phyloP scores from a whole-genome alignment of 352 stramenopile genomes.

The Peronospora tabacina region DNA sequence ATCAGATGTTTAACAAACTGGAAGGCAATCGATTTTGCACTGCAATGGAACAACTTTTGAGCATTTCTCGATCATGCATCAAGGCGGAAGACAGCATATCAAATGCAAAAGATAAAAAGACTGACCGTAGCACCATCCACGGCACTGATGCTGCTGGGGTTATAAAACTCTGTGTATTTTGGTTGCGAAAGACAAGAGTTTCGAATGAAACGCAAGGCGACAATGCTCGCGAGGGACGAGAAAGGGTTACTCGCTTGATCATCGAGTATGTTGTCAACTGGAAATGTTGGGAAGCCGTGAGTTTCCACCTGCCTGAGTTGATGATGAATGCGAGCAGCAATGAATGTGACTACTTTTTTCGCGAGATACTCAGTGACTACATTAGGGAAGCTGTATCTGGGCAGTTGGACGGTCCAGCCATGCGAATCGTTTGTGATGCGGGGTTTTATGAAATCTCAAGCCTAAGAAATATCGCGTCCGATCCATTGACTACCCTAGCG shows the following conservation, averaged over 20 bases:
- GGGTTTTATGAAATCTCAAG: constrained; percentile 74
- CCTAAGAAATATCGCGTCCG: constrained; percentile 35
- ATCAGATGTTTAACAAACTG: constrained; percentile 39
- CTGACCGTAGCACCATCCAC: constrained; percentile 7
- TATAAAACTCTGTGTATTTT: constrained; percentile 74
- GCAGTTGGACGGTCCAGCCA: constrained; percentile 20
- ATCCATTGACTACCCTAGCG: constrained; percentile 29
- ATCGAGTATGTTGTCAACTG: constrained; percentile 51
- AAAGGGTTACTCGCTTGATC: constrained; percentile 39
- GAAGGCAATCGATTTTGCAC: constrained; percentile 25
- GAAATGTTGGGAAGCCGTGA: constrained; percentile 62
- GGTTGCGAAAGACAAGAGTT: constrained; percentile 27
- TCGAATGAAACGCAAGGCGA: background rate
- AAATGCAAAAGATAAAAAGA: background rate
- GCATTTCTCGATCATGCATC: constrained; percentile 7
- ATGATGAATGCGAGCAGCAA: constrained; percentile 32
- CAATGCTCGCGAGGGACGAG: constrained; percentile 4
- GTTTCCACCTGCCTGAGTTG: constrained; percentile 64
- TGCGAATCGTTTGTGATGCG: constrained; percentile 55
- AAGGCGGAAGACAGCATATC: constrained; percentile 16
- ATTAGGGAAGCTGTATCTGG: constrained; percentile 22
- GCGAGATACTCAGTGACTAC: constrained; percentile 30
- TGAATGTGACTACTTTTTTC: constrained; percentile 25
- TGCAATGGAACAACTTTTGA: constrained; percentile 39
- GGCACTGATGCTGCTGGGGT: constrained; percentile 41